Percentiles rank a stretch among this genome's conserved stretches.
These are phyloP conservation scores for Stemphylium lycopersici DNA, from an alignment of 2,329 filamentous ascomycete genomes.

Conservation along the genomic window DNA sequence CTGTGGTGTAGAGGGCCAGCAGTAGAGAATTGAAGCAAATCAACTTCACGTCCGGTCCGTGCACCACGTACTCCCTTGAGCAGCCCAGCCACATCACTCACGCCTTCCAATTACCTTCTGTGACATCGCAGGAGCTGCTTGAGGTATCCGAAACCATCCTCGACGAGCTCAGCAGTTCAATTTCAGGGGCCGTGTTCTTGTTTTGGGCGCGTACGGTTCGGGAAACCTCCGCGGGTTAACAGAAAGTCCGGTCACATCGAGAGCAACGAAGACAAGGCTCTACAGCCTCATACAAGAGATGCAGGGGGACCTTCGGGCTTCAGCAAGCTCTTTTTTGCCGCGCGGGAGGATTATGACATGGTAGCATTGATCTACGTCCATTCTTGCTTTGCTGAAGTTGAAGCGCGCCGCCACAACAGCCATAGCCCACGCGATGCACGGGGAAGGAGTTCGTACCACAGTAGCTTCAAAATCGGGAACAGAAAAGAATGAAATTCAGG, in stretches of 20 bases:
- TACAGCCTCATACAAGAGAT: background rate
- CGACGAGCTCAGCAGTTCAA: background rate
- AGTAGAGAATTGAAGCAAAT: background rate
- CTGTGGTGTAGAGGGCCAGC: background rate
- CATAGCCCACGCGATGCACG: background rate
- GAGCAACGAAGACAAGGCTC: background rate
- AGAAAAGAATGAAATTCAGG: no score
- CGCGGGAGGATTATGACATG: background rate
- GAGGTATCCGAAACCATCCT: background rate
- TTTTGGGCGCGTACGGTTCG: background rate
- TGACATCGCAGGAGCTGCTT: background rate
- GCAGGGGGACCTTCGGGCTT: background rate
- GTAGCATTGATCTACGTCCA: background rate
- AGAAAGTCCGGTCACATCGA: background rate
- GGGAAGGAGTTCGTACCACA: background rate
- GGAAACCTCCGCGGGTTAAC: background rate
- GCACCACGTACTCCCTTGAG: background rate
- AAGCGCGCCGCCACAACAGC: background rate
- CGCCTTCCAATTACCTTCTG: background rate
- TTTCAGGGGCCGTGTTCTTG: background rate
- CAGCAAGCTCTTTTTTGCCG: background rate
- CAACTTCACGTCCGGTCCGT: constrained; percentile 3
- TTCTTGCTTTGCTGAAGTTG: no score
- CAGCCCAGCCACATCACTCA: background rate
- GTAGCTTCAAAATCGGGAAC: no score